phyloP scores from a whole-genome alignment of 2,329 filamentous ascomycete species.

The Apiospora hydei region DNA sequence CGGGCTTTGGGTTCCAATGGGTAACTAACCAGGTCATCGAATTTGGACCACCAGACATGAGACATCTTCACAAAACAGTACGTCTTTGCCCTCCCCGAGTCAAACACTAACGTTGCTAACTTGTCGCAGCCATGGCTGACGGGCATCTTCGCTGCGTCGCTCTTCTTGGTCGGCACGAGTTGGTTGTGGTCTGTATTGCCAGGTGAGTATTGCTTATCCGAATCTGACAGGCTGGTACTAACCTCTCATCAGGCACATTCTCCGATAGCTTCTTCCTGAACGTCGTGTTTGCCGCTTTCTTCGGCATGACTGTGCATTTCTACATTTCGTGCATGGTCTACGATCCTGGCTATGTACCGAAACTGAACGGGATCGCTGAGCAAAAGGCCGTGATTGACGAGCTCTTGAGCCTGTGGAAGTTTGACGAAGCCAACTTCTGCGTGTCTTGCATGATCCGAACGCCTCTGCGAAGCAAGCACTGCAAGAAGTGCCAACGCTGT shows the following conservation, averaged over 20 bases:
- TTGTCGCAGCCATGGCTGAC: slow-evolving; percentile 79
- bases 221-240: slow-evolving; percentile 35
- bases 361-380: slow-evolving; percentile 85
- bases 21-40: slow-evolving; percentile 78
- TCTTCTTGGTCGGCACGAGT: slow-evolving; percentile 81
- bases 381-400: slow-evolving; percentile 91
- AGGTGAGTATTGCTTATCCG: slow-evolving; percentile 55
- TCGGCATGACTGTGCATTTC: slow-evolving; percentile 79
- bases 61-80: slow-evolving; percentile 87
- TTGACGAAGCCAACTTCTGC: slow-evolving; percentile 94
- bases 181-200: slow-evolving; percentile 80
- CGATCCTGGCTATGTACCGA: slow-evolving; percentile 93
- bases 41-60: slow-evolving; percentile 87
- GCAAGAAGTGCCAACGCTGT: slow-evolving; percentile 87
- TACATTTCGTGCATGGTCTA: slow-evolving; percentile 85
- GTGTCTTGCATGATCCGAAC: slow-evolving; percentile 93
- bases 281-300: slow-evolving; percentile 72
- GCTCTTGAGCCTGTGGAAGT: slow-evolving; percentile 83
- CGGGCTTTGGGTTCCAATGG: slow-evolving; percentile 78
- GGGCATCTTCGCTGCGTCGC: slow-evolving; percentile 87
- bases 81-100: slow-evolving; percentile 38
- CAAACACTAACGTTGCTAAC: slow-evolving; percentile 31
- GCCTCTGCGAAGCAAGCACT: slow-evolving; percentile 94
- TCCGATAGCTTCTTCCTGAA: slow-evolving; percentile 76
- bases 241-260: slow-evolving; percentile 64